Evolutionary conservation across 2,329 filamentous ascomycete species (phyloP), one percentile per base, ranked within the genome.

Genomic region (Claviceps africana): DNA sequence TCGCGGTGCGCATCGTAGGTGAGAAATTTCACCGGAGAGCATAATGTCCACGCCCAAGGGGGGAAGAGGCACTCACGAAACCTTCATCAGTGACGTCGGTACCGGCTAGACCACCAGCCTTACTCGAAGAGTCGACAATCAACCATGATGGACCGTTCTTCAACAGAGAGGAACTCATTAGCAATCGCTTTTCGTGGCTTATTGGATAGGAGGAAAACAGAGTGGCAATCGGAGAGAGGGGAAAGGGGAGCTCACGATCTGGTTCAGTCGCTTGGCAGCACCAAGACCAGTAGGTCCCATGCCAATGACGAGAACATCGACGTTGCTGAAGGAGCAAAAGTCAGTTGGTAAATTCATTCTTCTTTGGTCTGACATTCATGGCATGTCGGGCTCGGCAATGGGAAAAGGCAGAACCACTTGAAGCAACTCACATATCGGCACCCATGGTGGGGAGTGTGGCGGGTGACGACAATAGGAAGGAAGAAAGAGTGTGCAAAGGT

Each of bases 301-400:
- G 67, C 93, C 93, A 75, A 97, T 96, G 71, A 98, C 83, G 67
- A 98, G 88, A 62, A 98, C 86, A 73, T 98, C 93, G 69, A 97
- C 88, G 65, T 88, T 84, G 70, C 89, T 94, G 70, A 3, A 37
- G 15, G 21, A 40, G 6, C 5, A 15, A n/a, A 17, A n/a, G 25
- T 15, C 54, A 28, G 30, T 48, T 39, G 43, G 48, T 45, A 22
- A 17, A 37, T 51, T 3, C 3, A 33, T 54, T 63, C 35, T 53
- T 62, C 60, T 37, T 17, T 5, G 5, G n/a, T 21, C 8, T n/a
- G n/a, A n/a, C n/a, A 19, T 51, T 3, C 17, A 50, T 19, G n/a
- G 30, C 31, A 19, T 3, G 21, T 31, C 40, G 37, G 9, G 11
- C 22, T 19, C 21, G n/a, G 17, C 3, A 39, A 44, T 39, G 9